A percentile compares a stretch with the other conserved stretches of the same genome.
Evolutionary conservation across 164 flowering plant genomes (phyloP).

Genomic region (Houttuynia cordata): DNA sequence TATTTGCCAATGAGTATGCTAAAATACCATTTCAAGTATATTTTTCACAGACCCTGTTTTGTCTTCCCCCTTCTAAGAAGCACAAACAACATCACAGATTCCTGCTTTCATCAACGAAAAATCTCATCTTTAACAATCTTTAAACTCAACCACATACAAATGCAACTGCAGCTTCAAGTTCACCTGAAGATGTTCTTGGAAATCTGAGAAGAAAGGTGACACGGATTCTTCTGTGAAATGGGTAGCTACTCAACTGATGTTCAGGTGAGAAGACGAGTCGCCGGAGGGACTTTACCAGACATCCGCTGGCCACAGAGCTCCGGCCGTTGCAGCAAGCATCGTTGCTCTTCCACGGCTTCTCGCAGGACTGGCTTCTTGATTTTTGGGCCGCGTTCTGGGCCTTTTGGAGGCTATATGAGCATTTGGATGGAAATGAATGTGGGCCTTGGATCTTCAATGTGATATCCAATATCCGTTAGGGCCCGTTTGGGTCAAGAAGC

Average conservation of each 20-base stretch:
- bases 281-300: background rate
- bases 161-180: background rate
- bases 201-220: background rate
- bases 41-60: constrained; percentile 60
- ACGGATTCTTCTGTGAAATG: background rate
- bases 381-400: no score
- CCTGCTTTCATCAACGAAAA: constrained; percentile 17
- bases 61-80: constrained; percentile 50
- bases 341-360: background rate
- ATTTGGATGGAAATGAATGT: no score
- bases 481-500: no score
- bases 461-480: no score
- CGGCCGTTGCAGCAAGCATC: background rate
- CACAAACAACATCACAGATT: constrained; percentile 39
- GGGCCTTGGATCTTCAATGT: no score
- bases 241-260: background rate
- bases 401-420: no score
- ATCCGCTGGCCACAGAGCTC: background rate
- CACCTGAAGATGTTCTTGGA: constrained; percentile 25
- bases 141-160: no score
- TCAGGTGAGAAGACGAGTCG: background rate
- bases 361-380: no score
- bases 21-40: constrained; percentile 71
- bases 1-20: constrained; percentile 5
- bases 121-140: background rate